Conservation (phyloP, 2,329 filamentous ascomycete species). For the Mycocentrospora acerina region DNA sequence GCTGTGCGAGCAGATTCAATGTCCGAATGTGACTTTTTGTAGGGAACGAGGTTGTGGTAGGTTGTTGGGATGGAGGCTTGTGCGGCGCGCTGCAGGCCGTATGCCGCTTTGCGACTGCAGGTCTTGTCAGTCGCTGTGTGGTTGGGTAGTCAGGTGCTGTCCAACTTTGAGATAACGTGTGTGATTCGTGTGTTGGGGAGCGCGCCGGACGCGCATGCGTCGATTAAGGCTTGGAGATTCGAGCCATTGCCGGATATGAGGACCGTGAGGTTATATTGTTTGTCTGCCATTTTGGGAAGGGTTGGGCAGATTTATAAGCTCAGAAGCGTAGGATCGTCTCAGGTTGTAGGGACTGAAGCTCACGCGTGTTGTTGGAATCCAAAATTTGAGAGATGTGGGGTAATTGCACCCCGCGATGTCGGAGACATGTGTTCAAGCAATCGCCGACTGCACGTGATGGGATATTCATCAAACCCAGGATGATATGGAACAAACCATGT, state of each 20-base stretch:
- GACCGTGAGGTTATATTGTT: constrained; percentile 59
- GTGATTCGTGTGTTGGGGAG: constrained; percentile 58
- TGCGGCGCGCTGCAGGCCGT: constrained; percentile 63
- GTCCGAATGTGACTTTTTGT: constrained; percentile 65
- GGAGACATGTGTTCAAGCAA: constrained; percentile 3
- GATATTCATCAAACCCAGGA: neutral
- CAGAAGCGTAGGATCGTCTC: neutral
- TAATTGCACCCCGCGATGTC: constrained; percentile 17
- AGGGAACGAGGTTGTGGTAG: constrained; percentile 79
- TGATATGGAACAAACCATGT: too few relatives aligned
- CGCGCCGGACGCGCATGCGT: constrained; percentile 53
- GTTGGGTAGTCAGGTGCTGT: neutral
- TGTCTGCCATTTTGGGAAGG: constrained; percentile 18
- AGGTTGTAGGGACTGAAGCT: neutral
- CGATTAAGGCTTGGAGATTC: constrained; percentile 77
- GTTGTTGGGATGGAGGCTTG: constrained; percentile 67
- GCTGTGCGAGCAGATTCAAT: constrained; percentile 58
- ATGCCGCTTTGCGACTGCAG: constrained; percentile 56
- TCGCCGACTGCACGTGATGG: neutral
- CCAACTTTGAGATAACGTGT: constrained; percentile 60
- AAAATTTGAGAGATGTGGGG: constrained; percentile 28
- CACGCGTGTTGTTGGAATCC: constrained; percentile 2
- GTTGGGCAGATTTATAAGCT: neutral
- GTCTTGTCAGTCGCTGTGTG: neutral
- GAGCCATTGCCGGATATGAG: constrained; percentile 66